Evolutionary conservation across 2,329 filamentous ascomycete species (phyloP), one percentile per base, ranked within the genome.

Genomic region (Aulographum hederae): DNA sequence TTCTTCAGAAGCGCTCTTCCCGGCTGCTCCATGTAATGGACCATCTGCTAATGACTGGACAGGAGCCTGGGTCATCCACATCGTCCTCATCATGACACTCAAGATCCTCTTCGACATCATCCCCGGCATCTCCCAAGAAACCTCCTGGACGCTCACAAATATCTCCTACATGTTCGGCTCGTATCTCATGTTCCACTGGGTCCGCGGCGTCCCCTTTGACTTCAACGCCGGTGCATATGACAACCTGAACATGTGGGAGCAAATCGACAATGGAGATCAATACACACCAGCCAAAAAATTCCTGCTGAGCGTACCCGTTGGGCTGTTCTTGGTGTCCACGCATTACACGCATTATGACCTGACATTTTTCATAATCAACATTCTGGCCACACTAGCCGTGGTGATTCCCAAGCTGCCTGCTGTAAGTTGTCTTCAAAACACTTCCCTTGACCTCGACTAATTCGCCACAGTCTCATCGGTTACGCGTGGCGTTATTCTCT

Each of bases 191-290:
- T 98, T 98, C 60, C 89, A 98, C 60, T 93, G 82, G 66, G 89
- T 98, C 44, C 82, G 86, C 51, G 89, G 89, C 44, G 82, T 95
- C 29, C 89, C 89, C 4, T 98, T 98, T 51, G 89, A 98, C 56
- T 98, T 98, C 68, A 98, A 98, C 52, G 78, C 81, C 34, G 89
- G 89, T 37, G 89, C 89, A 44, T 98, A 95, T 57, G 89, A 98
- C 65, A 95, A 98, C 56, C 68, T 98, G 50, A 98, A 95, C 62
- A 95, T 98, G 89, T 98, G 89, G 89, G 89, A 98, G 63, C 89
- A 98, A 61, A 98, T 98, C 54, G 89, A 98, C 63, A 91, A 95
- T 48, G 89, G 89, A 29, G 89, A 89, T 45, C 89, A 98, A 56
- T 98, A 95, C 61, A 98, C 89, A 1, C 89, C 89, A 3, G 81